A percentile compares a stretch with the other conserved stretches of the same genome.
Conservation (phyloP, 768 basidiomycete genomes). For the Lactarius hengduanensis region DNA sequence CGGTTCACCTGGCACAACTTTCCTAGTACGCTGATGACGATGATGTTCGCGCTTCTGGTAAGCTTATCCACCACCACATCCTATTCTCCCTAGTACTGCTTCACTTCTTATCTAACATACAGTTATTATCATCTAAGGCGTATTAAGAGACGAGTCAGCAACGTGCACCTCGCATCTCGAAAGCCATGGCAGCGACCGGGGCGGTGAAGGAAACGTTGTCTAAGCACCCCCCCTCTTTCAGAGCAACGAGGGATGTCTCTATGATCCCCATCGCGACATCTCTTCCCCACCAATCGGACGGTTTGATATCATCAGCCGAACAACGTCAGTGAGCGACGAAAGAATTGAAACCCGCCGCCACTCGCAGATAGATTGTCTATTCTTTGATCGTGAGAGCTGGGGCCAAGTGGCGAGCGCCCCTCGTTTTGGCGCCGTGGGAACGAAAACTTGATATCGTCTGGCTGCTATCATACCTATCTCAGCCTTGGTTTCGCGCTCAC, state of each 20-base stretch:
- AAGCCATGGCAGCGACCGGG: not conserved
- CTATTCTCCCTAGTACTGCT: not conserved
- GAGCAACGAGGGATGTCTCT: not conserved
- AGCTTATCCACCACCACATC: not conserved
- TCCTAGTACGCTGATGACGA: not conserved
- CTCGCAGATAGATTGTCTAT: not conserved
- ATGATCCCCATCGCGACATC: not conserved
- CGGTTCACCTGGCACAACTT: not conserved
- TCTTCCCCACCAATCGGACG: not conserved
- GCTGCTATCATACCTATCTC: too few relatives aligned
- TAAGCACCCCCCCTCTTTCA: not conserved
- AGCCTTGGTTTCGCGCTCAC: too few relatives aligned
- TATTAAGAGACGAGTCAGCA: not conserved
- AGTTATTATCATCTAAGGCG: not conserved
- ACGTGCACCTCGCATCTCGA: not conserved
- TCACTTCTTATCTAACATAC: not conserved
- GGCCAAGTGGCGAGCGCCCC: not conserved
- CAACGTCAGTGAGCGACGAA: not conserved
- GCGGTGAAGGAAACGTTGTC: not conserved
- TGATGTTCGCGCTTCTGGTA: not conserved
- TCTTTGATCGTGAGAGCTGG: too few relatives aligned
- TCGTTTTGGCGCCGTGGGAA: not conserved
- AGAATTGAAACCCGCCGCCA: not conserved
- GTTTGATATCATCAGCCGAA: not conserved
- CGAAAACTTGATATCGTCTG: not conserved